A percentile compares a stretch with the other conserved stretches of the same genome.
These are phyloP conservation scores for Tetrapyrgos nigripes DNA, from an alignment of 1,284 basidiomycete genomes.

Conservation along the genomic window DNA sequence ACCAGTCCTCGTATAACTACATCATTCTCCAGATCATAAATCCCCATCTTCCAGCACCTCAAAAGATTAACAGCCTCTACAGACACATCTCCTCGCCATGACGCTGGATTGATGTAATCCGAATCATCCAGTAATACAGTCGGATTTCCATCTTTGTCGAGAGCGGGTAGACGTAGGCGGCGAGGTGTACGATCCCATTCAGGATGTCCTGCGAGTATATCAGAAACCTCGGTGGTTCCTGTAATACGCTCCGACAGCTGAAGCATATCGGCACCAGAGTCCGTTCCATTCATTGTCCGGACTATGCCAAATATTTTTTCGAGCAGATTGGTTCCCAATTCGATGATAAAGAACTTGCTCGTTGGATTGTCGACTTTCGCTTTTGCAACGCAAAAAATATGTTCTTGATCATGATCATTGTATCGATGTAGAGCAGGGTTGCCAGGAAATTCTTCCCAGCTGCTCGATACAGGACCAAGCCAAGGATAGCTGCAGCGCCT, in stretches of 20 bases:
- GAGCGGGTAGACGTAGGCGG: slow-evolving; percentile 20
- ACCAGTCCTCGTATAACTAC: neutral
- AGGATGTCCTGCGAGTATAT: slow-evolving; percentile 40
- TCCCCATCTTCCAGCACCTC: neutral
- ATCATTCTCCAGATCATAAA: neutral
- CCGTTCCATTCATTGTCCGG: slow-evolving; percentile 40
- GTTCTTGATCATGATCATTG: slow-evolving; percentile 48
- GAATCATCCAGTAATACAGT: neutral
- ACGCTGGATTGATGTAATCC: neutral
- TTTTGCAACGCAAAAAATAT: slow-evolving; percentile 44
- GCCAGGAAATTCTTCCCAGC: slow-evolving; percentile 33
- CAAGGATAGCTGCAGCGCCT: slow-evolving; percentile 39
- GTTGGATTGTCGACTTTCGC: slow-evolving; percentile 38
- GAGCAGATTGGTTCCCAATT: slow-evolving; percentile 43
- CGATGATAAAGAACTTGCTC: slow-evolving; percentile 38
- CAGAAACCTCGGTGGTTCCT: slow-evolving; percentile 35
- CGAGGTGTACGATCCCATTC: slow-evolving; percentile 42
- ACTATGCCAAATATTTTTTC: slow-evolving; percentile 42
- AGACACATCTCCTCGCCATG: neutral
- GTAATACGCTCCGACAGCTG: slow-evolving; percentile 34
- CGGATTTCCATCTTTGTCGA: neutral
- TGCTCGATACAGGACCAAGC: slow-evolving; percentile 28
- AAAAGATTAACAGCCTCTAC: neutral
- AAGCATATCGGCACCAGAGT: slow-evolving; percentile 37
- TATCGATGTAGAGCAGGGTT: slow-evolving; percentile 36